Evolutionary conservation across 192 early-diverging fungal species (phyloP), one percentile per base, ranked within the genome.

Genomic region (Coemansia sp.): DNA sequence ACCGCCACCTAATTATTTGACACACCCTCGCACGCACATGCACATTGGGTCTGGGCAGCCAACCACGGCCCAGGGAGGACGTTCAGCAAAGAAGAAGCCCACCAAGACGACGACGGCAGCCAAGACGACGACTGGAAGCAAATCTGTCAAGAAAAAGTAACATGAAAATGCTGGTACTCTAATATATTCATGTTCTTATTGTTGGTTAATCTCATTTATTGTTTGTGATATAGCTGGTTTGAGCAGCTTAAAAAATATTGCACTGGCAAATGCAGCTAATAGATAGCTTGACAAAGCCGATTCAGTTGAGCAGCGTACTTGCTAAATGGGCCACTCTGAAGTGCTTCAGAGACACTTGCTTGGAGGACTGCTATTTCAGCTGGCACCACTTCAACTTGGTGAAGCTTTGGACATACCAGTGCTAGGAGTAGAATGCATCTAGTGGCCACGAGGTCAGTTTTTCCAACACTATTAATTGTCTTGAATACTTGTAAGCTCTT

Each of bases 11-110:
- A 82, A 82, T 62, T 77, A 69, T 53, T 65, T 82, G 18, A 82
- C 79, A 6, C 78, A 81, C 37, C 78, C 78, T 28, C 66, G 69
- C 31, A 81, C 78, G 14, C 78, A 81, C 43, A 72, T 67, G 78
- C 78, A 81, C 34, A 73, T 81, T 28, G 78, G 78, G 18, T 75
- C 73, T 14, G 78, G 78, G 3, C 61, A 75, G 31, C 38, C 50
- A 7, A 31, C 53, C 13, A 64, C 67, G 12, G 25, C 64, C 4
- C 31, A 41, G 31, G 64, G 64, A 34, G 43, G 57, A 48, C 64
- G 64, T 21, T 50, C 65, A 1, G 69, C 64, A 16, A 80, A 75
- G 69, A 80, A 80, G 41, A 65, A 52, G 35, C 77, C 77, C 3
- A 43, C 58, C 39, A 80, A 80, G 42, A 64, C 77, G 3, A 72